Evolutionary conservation across 2,329 filamentous ascomycete species (phyloP), one percentile per base, ranked within the genome.

Genomic region (Aspergillus aculeatinus): DNA sequence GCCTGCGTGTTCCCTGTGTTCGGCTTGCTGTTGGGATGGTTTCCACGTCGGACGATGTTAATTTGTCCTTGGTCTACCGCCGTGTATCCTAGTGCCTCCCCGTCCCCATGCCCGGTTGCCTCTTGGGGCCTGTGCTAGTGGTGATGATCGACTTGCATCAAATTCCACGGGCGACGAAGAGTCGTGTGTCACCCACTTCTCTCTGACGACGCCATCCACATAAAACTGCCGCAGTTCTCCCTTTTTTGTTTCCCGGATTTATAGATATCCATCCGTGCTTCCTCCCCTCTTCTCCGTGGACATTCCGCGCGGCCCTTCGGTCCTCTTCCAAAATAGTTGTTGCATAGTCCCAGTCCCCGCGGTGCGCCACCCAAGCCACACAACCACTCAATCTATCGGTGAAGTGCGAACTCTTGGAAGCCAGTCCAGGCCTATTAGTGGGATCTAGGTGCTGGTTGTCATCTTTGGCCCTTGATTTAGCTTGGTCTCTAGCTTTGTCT

Each of bases 121-220:
- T 50, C 33, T 27, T 53, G 48, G 56, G 23, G 48, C 35, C 51
- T 19, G 19, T 31, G 39, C 44, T 31, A 47, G 35, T 35, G 49
- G 35, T 47, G 35, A 44, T 59, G 60, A 59, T 61, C 60, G 53
- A 31, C 60, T 25, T 42, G 55, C 51, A 51, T 49, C 29, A 58
- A 44, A 48, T 47, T 49, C 59, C 60, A 47, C 42, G 47, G 44
- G 48, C 53, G 42, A 48, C 42, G 44, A 59, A 47, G 47, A 59
- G 35, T 53, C 25, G 57, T 59, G 56, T 59, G 56, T 61, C 53
- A 47, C 51, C 58, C 49, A 56, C 61, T 55, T 50, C 21, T 48
- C 57, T 59, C 35, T 57, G 47, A 48, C 55, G 56, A 63, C 33
- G 47, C 56, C 55, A 55, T 61, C 57, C 55, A 62, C 56, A 52